Percentiles rank a stretch among this genome's conserved stretches.
phyloP scores from a whole-genome alignment of 805 yeast species.

The Grigorovia yakushimaensis region DNA sequence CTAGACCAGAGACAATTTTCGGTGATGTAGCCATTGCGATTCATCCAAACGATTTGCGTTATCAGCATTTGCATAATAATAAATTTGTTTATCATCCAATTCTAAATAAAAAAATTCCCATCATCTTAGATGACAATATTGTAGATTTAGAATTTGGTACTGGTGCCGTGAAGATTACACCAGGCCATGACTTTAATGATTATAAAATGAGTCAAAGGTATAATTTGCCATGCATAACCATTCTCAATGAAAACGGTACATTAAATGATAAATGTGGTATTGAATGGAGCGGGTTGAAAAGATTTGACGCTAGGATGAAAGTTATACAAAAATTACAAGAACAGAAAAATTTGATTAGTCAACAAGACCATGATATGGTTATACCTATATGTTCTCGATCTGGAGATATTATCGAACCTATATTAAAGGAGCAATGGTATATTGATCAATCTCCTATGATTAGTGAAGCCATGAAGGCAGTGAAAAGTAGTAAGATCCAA shows the following conservation, averaged over 20 bases:
- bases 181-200: slow-evolving; percentile 96
- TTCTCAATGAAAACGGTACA: slow-evolving; percentile 82
- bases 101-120: slow-evolving; percentile 71
- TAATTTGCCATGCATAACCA: slow-evolving; percentile 73
- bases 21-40: slow-evolving; percentile 98
- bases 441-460: slow-evolving; percentile 86
- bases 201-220: slow-evolving; percentile 90
- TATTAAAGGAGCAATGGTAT: slow-evolving; percentile 99
- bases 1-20: slow-evolving; percentile 95
- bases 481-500: slow-evolving; percentile 64
- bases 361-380: slow-evolving; percentile 90
- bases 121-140: slow-evolving; percentile 77
- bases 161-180: slow-evolving; percentile 98
- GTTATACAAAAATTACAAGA: slow-evolving; percentile 72
- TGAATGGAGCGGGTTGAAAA: slow-evolving; percentile 77
- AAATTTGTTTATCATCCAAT: slow-evolving; percentile 85
- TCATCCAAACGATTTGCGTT: slow-evolving; percentile 88
- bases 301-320: slow-evolving; percentile 82
- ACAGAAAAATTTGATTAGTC: slow-evolving; percentile 64
- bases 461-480: slow-evolving; percentile 71
- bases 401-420: slow-evolving; percentile 92
- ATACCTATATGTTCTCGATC: slow-evolving; percentile 91
- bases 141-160: slow-evolving; percentile 99
- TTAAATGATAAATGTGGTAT: slow-evolving; percentile 81
- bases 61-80: slow-evolving; percentile 79